Base-by-base conservation (phyloP, 2,329 filamentous ascomycete genomes). In the Stachybotrys elegans region DNA sequence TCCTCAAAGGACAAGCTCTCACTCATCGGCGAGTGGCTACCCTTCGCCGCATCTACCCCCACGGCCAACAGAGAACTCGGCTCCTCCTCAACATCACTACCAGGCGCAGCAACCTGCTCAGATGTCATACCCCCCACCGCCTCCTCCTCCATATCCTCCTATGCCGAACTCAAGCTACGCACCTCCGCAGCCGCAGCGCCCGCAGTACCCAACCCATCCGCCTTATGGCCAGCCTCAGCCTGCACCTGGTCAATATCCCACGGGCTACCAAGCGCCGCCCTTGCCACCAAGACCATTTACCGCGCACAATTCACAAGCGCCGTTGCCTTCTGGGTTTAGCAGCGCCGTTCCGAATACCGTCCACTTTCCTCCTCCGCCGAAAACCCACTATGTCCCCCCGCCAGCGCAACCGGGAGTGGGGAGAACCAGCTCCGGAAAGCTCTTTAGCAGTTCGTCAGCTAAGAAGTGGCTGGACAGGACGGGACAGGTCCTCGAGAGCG, bases 401-500 rank as follows among this genome's bases (percentile, higher is more conserved):
- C 55, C 57, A 22, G n/a, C 31, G 31, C 25, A 29, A n/a, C 11
- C 25, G 25, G 25, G 11, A n/a, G 25, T n/a, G n/a, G 22, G 41
- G 43, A 45, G 44, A 19, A 48, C 51, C 11, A 50, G 52, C 25
- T 27, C 36, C 13, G 35, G 43, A 3, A 58, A 56, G 23, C 49
- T 65, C 13, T 62, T 67, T 38, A 58, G 61, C 21, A 57, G 57
- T 45, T 57, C 55, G 25, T 61, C 61, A 16, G 64, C 61, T 2
- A 56, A 60, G 45, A 63, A 59, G 43, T 65, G 62, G 57, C 40
- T 66, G 12, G 60, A 57, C 41, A 67, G 61, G 53, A 66, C 63
- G 21, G 59, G 58, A 20, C 56, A 62, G 37, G 58, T 56, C 12
- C 48, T 67, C 19, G 64, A 66, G 48, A 62, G 52, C 38, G 62